These are phyloP conservation scores for Lathyrus oleraceus DNA, from an alignment of 306 rosid species.

Conservation along the genomic window DNA sequence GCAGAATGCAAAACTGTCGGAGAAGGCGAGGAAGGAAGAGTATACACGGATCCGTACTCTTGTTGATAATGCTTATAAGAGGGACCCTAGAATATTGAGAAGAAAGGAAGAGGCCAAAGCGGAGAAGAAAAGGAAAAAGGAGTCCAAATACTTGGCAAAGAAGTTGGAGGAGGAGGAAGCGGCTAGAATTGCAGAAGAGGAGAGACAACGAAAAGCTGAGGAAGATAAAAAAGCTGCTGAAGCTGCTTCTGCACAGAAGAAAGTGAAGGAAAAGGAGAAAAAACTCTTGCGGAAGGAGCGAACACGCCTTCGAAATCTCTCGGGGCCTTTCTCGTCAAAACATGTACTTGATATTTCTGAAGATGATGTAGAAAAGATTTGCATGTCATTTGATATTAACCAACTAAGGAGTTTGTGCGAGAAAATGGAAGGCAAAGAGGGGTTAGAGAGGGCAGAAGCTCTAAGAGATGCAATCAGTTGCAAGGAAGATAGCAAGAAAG, in stretches of 20 bases:
- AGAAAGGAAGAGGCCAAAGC: conserved; percentile 90
- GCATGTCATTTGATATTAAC: conserved; percentile 63
- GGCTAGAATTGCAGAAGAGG: conserved; percentile 82
- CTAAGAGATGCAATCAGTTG: conserved; percentile 56
- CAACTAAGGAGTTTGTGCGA: conserved; percentile 69
- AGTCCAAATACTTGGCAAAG: conserved; percentile 83
- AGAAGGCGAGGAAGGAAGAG: conserved; percentile 96
- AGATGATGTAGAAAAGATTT: conserved; percentile 80
- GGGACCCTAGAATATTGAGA: conserved; percentile 84
- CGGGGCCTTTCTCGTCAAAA: conserved; percentile 57
- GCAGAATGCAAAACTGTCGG: conserved; percentile 87
- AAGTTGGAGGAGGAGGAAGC: conserved; percentile 91
- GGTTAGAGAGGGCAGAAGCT: conserved; percentile 54
- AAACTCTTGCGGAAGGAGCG: conserved; percentile 93
- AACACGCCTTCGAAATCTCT: conserved; percentile 72
- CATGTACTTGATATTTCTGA: conserved; percentile 54
- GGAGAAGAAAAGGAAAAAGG: conserved; percentile 84
- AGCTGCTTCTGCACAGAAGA: conserved; percentile 77
- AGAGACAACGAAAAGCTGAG: conserved; percentile 67
- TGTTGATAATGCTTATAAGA: conserved; percentile 90
- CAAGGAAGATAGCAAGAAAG: conserved; percentile 39
- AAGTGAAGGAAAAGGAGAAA: conserved; percentile 89
- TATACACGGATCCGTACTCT: conserved; percentile 79
- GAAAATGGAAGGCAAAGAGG: conserved; percentile 67
- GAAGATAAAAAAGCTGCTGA: conserved; percentile 84